Base-by-base conservation (phyloP, 306 rosid species). In the Vicia faba region DNA sequence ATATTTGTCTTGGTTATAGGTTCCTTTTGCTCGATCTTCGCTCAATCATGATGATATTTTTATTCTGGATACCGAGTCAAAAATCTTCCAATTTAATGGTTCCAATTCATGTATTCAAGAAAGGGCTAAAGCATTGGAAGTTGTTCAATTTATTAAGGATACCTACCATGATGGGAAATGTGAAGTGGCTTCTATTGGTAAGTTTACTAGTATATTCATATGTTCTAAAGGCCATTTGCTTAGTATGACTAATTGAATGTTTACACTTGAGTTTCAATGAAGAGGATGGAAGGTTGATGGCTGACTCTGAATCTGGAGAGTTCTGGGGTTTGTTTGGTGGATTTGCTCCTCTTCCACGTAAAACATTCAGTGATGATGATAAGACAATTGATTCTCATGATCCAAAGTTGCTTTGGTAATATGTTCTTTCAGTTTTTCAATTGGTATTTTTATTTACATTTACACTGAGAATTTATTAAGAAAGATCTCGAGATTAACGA, bases 231-330 rank as follows among this genome's bases (percentile, higher is more conserved):
- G 25, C 39, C 65, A 75, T 76, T 71, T 54, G 23, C 57, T 72
- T 59, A 38, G 62, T 60, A 54, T 69, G 60, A 28, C 40, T 72
- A 74, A 77, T 64, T 80, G 74, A 64, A 78, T 83, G 41, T 58
- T 16, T 70, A 46, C 61, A 44, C 72, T 49, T 86, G 50, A 60
- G 59, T 65, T 68, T 65, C 68, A 56, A 18, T 78, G 71, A 70
- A 95, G 99, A 95, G 95, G 99, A 95, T 77, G 99, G 99, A 72
- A 95, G 77, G 84, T 71, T 95, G 85, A 95, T 95, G 99, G 85
- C 99, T 56, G 99, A 95, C 87, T 70, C 92, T 61, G 99, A 95
- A 59, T 74, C 83, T 69, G 99, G 99, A 81, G 99, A 95, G 73
- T 95, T 95, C 65, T 95, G 99, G 99, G 88, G 84, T 71, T 83